These are phyloP conservation scores for Trichomonascus vanleenenianus DNA, from an alignment of 805 yeast genomes.

Conservation along the genomic window DNA sequence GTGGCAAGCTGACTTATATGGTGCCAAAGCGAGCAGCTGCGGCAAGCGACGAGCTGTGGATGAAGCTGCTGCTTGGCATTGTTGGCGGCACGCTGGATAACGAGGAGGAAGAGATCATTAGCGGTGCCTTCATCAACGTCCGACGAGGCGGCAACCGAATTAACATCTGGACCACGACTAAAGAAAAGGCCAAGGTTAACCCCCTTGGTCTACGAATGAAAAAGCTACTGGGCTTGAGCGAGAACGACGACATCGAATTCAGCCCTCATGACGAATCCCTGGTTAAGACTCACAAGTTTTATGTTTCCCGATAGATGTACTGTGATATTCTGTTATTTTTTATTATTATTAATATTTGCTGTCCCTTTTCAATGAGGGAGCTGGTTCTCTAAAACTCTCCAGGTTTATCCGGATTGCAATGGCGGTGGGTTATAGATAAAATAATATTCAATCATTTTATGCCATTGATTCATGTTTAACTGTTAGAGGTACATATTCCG, in stretches of 20 bases:
- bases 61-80: slow-evolving; percentile 58
- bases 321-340: neutral
- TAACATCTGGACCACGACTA: slow-evolving; percentile 89
- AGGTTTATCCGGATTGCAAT: too few species aligned
- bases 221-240: slow-evolving; percentile 69
- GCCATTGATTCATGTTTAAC: too few species aligned
- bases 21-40: slow-evolving; percentile 10
- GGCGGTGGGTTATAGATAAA: too few species aligned
- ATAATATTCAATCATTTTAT: too few species aligned
- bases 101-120: slow-evolving; percentile 77
- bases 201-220: slow-evolving; percentile 83
- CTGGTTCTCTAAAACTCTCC: too few species aligned
- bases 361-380: too few species aligned
- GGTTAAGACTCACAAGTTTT: too few species aligned
- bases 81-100: slow-evolving; percentile 94
- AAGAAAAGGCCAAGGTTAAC: slow-evolving; percentile 51
- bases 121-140: slow-evolving; percentile 86
- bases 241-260: slow-evolving; percentile 74
- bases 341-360: neutral
- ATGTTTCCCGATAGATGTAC: neutral
- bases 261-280: slow-evolving; percentile 44
- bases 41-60: slow-evolving; percentile 74
- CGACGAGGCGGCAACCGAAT: slow-evolving; percentile 77
- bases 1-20: slow-evolving; percentile 82
- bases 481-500: too few species aligned